Evolutionary conservation across 202 grass and related monocot species (phyloP), one percentile per base, ranked within the genome.

Genomic region (Schoenoplectus triqueter): DNA sequence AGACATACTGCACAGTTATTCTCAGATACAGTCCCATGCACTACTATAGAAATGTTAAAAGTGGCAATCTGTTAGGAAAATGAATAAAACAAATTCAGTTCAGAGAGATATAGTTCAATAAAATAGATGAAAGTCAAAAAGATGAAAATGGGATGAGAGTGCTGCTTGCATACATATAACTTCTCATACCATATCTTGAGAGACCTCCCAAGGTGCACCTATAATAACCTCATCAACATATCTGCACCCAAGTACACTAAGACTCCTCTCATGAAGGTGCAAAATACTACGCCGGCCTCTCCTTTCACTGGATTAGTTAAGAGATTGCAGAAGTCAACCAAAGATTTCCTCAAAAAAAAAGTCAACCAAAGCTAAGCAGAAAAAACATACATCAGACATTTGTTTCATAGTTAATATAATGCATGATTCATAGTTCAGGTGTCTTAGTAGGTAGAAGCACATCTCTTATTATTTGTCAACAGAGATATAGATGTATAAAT

Each of bases 181-280:
- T 79, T 62, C 31, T 76, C 84, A 66, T 89, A 93, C 94, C 94
- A 93, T 93, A 86, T 97, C 94, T 89, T 86, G 92, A 1, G 91
- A 93, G 88, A 97, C 89, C 80, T 93, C 89, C 94, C 89, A 90
- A 84, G 94, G 94, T 42, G 93, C 89, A 1, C 93, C 93, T 73
- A 96, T 96, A 69, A 96, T 96, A 86, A 96, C 91, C 89, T 97
- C 94, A 15, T 97, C 94, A 22, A 97, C 94, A 80, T 97, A 97
- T 63, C 91, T 90, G 68, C 91, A 97, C 7, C 91, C 86, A 89
- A 97, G 94, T 5, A 92, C 94, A 87, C 94, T 90, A 70, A 97
- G 94, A 82, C 88, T 90, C 56, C 94, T 90, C 80, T 97, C 94
- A 74, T 97, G 94, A 77, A 97, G 91, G 77, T 97, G 91, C 94